phyloP scores from a whole-genome alignment of 805 yeast genomes.

The Pichia manshurica region DNA sequence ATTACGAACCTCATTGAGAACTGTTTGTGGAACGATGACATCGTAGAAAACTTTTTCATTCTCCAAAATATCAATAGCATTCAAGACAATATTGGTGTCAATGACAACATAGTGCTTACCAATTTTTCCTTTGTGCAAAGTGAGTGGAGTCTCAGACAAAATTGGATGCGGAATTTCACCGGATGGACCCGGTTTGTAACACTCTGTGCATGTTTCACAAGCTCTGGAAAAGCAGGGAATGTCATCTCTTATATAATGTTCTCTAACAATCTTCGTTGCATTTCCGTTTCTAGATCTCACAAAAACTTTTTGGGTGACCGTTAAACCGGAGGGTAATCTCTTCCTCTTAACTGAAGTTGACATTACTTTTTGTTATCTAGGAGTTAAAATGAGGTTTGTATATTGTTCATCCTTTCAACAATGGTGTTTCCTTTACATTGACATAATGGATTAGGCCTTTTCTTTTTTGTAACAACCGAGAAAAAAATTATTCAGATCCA shows the following conservation, averaged over 20 bases:
- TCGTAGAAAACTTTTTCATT: conserved; percentile 71
- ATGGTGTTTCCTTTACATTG: no score
- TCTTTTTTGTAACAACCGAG: no score
- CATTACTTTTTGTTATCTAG: no score
- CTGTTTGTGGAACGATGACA: conserved; percentile 93
- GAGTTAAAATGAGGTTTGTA: no score
- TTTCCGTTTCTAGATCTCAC: conserved; percentile 86
- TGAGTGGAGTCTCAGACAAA: conserved; percentile 57
- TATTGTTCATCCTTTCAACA: no score
- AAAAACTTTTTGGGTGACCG: conserved; percentile 83
- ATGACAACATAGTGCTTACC: conserved; percentile 77
- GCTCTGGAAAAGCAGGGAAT: conserved; percentile 81
- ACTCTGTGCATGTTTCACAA: conserved; percentile 56
- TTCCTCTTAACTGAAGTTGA: conserved; percentile 29
- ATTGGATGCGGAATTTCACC: conserved; percentile 63
- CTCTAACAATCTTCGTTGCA: conserved; percentile 87
- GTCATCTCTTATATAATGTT: conserved; percentile 87
- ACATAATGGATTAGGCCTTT: no score
- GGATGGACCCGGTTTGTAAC: conserved; percentile 54
- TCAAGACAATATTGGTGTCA: conserved; percentile 84
- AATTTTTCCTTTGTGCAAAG: conserved; percentile 34
- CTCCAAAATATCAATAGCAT: conserved; percentile 87
- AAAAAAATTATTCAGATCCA: no score
- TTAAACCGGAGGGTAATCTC: conserved; percentile 44
- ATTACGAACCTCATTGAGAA: conserved; percentile 86